A percentile compares a stretch with the other conserved stretches of the same genome.
phyloP scores from a whole-genome alignment of 2,329 filamentous ascomycete species.

The Hypoxylon sp. region DNA sequence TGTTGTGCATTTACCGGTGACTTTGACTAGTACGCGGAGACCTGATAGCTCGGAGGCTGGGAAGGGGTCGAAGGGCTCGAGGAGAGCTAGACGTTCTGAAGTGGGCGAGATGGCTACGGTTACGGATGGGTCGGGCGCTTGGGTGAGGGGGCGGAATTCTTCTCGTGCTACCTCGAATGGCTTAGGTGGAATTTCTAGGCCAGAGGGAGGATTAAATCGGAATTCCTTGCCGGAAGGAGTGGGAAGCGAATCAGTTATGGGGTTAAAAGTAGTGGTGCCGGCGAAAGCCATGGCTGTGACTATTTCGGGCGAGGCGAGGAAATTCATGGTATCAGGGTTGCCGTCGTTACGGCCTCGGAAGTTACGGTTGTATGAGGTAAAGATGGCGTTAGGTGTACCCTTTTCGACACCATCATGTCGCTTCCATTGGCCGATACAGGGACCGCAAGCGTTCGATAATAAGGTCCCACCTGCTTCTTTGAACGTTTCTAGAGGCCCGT shows the following conservation, averaged over 20 bases:
- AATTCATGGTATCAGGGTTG: conserved; percentile 98
- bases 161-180: conserved; percentile 81
- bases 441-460: conserved; percentile 94
- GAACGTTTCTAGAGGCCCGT: conserved; percentile 89
- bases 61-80: conserved; percentile 92
- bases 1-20: conserved; percentile 97
- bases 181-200: conserved; percentile 72
- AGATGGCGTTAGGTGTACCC: conserved; percentile 91
- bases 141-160: conserved; percentile 79
- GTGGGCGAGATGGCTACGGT: conserved; percentile 85
- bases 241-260: conserved; percentile 86
- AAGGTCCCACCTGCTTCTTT: conserved; percentile 88
- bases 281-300: conserved; percentile 97
- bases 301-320: conserved; percentile 95
- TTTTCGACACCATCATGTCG: conserved; percentile 88
- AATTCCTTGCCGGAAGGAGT: conserved; percentile 87
- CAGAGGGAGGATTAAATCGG: conserved; percentile 85
- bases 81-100: conserved; percentile 90
- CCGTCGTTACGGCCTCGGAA: conserved; percentile 98
- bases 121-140: conserved; percentile 78
- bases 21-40: conserved; percentile 92
- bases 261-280: conserved; percentile 95
- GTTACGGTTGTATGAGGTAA: conserved; percentile 98
- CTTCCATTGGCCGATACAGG: conserved; percentile 96
- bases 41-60: conserved; percentile 80